These are phyloP conservation scores for Agaricus blazei DNA, from an alignment of 768 basidiomycete genomes.

Conservation along the genomic window DNA sequence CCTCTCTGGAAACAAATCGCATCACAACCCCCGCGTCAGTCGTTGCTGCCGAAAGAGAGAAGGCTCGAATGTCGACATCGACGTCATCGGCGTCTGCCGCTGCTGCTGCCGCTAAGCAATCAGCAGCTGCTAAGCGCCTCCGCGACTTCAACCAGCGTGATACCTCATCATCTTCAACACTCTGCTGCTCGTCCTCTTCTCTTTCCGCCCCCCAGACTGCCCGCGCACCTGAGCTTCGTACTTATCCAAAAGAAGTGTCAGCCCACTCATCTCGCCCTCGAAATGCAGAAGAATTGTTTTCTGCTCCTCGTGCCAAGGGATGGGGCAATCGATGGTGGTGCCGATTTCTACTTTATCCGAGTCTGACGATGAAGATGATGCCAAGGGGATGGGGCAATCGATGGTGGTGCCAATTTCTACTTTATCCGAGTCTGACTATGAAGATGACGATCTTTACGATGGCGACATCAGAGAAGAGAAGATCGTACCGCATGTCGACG, in stretches of 20 bases:
- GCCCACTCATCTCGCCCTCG: neutral
- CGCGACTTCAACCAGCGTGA: neutral
- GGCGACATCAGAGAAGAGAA: neutral
- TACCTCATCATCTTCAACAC: neutral
- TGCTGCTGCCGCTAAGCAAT: neutral
- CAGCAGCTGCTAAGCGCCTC: neutral
- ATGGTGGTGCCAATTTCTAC: conserved; percentile 8
- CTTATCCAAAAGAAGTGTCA: conserved; percentile 13
- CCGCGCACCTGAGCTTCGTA: neutral
- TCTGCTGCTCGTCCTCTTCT: conserved; percentile 7
- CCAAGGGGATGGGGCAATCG: neutral
- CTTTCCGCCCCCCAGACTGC: conserved; percentile 12
- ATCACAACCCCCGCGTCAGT: conserved; percentile 8
- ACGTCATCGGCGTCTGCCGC: conserved; percentile 6
- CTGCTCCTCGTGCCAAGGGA: neutral
- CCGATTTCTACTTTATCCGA: conserved; percentile 8
- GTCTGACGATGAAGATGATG: conserved; percentile 2
- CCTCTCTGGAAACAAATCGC: neutral
- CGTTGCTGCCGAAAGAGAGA: conserved; percentile 9
- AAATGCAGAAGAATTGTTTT: conserved; percentile 6
- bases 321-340: conserved; percentile 1
- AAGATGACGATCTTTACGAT: neutral
- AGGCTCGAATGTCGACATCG: neutral
- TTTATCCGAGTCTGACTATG: conserved; percentile 7
- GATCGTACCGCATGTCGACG: neutral